These are phyloP conservation scores for Colletotrichum sp. DNA, from an alignment of 2,329 filamentous ascomycete species.

Conservation along the genomic window DNA sequence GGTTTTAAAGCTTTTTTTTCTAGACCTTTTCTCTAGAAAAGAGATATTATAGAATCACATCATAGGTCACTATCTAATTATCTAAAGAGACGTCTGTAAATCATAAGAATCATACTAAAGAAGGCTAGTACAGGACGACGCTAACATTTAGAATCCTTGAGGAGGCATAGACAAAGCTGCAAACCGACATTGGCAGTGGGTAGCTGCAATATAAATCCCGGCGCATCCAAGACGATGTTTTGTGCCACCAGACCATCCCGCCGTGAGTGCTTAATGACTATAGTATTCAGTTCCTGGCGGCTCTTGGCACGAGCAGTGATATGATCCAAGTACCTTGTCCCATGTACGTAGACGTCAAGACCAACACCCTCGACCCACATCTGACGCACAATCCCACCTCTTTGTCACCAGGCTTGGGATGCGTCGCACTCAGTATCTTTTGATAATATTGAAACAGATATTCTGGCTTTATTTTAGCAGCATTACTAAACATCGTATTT, in stretches of 20 bases:
- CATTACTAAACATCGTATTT: background rate
- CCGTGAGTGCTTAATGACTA: background rate
- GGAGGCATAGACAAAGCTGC: background rate
- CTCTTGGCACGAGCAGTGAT: background rate
- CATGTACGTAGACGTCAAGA: background rate
- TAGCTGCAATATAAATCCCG: background rate
- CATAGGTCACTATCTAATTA: too few relatives aligned
- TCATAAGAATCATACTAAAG: too few relatives aligned
- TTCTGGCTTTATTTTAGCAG: background rate
- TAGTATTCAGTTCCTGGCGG: background rate
- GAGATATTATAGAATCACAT: too few relatives aligned
- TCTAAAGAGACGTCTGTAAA: too few relatives aligned
- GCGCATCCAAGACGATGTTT: background rate
- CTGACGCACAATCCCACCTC: background rate
- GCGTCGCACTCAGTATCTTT: background rate
- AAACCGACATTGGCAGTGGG: background rate
- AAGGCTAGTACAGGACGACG: too few relatives aligned
- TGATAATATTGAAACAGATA: background rate
- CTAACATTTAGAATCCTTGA: too few relatives aligned
- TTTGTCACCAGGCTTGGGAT: background rate
- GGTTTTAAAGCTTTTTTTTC: too few relatives aligned
- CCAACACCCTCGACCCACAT: background rate
- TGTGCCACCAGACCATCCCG: background rate
- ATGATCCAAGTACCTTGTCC: background rate
- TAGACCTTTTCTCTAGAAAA: too few relatives aligned